Evolutionary conservation across 306 rosid species (phyloP).

Genomic region (Cotoneaster glaucophyllus): DNA sequence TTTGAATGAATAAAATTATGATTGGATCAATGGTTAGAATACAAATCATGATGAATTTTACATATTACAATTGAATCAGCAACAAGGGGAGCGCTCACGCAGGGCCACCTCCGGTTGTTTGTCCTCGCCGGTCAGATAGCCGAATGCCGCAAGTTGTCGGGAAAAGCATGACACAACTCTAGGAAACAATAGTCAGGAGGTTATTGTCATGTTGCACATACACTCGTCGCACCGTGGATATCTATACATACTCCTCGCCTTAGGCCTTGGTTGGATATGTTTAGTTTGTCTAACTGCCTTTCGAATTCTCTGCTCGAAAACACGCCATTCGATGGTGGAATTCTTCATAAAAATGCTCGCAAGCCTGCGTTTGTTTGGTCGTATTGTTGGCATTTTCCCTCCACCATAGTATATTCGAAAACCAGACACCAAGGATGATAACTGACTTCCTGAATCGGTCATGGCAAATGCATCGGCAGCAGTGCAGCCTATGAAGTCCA

Average conservation of each 20-base stretch:
- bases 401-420: slow-evolving; percentile 86
- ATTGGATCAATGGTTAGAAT: background rate
- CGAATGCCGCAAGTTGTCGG: background rate
- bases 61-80: background rate
- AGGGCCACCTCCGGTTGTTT: background rate
- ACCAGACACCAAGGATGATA: slow-evolving; percentile 89
- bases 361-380: slow-evolving; percentile 95
- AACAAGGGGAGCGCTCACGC: background rate
- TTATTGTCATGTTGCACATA: slow-evolving; percentile 65
- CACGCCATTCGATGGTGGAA: slow-evolving; percentile 77
- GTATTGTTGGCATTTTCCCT: slow-evolving; percentile 85
- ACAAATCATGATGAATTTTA: background rate
- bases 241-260: slow-evolving; percentile 85
- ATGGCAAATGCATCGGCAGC: slow-evolving; percentile 96
- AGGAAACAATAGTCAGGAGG: background rate
- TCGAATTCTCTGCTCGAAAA: slow-evolving; percentile 89
- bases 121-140: background rate
- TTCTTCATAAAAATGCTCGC: slow-evolving; percentile 70
- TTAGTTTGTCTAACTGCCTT: slow-evolving; percentile 97
- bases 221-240: slow-evolving; percentile 90
- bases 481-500: slow-evolving; percentile 92
- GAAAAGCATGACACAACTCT: background rate
- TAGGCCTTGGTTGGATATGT: slow-evolving; percentile 81
- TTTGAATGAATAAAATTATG: background rate
- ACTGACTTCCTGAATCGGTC: slow-evolving; percentile 97